Conservation (phyloP, 192 early-diverging fungal species). For the Podila clonocystis region DNA sequence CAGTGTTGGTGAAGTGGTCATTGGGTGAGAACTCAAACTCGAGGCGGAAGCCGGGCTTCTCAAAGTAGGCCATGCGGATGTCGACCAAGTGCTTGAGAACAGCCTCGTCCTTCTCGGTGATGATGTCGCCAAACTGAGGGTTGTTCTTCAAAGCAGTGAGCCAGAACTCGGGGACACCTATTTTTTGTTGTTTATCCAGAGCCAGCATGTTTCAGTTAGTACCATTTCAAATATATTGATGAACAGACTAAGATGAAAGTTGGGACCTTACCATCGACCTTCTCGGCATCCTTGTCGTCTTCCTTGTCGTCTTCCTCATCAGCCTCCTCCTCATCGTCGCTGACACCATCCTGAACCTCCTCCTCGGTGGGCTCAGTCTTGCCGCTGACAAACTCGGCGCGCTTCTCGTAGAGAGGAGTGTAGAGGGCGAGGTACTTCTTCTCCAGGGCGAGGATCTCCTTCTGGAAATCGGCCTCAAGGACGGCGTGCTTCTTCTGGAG, state of each 20-base stretch:
- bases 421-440: conserved; percentile 94
- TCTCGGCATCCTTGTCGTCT: conserved; percentile 53
- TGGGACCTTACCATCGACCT: conserved; percentile 36
- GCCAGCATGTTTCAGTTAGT: background rate
- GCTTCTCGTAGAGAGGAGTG: conserved; percentile 92
- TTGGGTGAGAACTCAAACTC: conserved; percentile 94
- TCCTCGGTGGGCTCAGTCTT: conserved; percentile 90
- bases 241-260: background rate
- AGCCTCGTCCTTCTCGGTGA: conserved; percentile 92
- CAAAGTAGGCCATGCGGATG: conserved; percentile 86
- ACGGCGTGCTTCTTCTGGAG: conserved; percentile 89
- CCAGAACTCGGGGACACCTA: conserved; percentile 98
- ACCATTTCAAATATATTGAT: background rate
- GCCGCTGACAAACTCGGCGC: conserved; percentile 82
- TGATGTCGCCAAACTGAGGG: conserved; percentile 79
- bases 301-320: conserved; percentile 66
- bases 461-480: conserved; percentile 89
- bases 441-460: conserved; percentile 94
- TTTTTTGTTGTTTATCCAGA: background rate
- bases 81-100: conserved; percentile 90
- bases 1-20: conserved; percentile 87
- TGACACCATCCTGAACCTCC: conserved; percentile 73
- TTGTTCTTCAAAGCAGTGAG: conserved; percentile 91
- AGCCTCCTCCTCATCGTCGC: conserved; percentile 68
- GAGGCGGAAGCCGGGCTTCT: conserved; percentile 93